Evolutionary conservation across 495 filamentous ascomycete genomes (phyloP).

Genomic region (Xylaria sp.): DNA sequence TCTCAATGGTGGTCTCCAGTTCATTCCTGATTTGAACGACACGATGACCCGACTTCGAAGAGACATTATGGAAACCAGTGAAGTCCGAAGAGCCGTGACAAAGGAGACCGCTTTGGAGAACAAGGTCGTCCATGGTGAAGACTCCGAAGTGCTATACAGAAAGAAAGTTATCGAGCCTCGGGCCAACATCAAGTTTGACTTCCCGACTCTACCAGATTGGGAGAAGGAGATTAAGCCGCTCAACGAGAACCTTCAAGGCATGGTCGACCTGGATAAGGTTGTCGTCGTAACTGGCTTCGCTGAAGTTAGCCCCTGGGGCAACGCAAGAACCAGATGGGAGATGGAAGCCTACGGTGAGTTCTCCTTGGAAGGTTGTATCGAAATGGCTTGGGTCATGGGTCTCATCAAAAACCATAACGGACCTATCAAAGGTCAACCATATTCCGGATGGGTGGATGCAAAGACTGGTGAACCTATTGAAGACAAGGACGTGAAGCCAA

Average conservation of each 20-base stretch:
- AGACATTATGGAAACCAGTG: constrained; percentile 91
- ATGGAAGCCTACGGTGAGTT: constrained; percentile 98
- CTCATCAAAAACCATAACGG: constrained; percentile 98
- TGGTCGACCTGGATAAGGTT: constrained; percentile 98
- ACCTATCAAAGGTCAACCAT: constrained; percentile 94
- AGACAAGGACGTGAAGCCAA: constrained; percentile 95
- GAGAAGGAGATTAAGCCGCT: constrained; percentile 88
- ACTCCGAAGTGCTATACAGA: constrained; percentile 90
- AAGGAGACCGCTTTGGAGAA: constrained; percentile 97
- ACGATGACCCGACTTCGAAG: constrained; percentile 89
- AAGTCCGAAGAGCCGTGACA: constrained; percentile 89
- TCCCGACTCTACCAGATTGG: constrained; percentile 90
- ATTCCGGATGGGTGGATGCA: constrained; percentile 95
- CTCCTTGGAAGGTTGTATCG: constrained; percentile 95
- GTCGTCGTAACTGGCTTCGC: constrained; percentile 97
- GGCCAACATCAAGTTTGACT: constrained; percentile 96
- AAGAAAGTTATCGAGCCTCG: constrained; percentile 91
- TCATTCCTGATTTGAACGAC: constrained; percentile 96
- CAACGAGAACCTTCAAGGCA: constrained; percentile 86
- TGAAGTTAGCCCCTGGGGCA: constrained; percentile 97
- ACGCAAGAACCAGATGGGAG: constrained; percentile 96
- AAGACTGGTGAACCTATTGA: constrained; percentile 95
- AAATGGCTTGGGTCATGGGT: constrained; percentile 99
- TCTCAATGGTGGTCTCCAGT: constrained; percentile 95
- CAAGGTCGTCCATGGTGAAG: constrained; percentile 95